These are phyloP conservation scores for Nitzschia putrida DNA, from an alignment of 108 stramenopile species.

Conservation along the genomic window DNA sequence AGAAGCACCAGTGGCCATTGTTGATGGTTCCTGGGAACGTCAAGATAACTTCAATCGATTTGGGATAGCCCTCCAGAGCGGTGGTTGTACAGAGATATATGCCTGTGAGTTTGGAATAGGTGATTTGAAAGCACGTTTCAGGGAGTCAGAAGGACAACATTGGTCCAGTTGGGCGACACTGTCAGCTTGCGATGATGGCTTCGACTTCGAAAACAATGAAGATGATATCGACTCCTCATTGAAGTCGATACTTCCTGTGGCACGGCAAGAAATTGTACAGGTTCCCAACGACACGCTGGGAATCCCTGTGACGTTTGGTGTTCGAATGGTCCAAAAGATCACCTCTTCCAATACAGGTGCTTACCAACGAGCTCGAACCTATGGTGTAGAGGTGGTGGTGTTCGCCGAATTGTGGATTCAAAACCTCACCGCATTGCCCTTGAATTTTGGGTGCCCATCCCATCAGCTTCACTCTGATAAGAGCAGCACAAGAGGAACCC, in stretches of 20 bases:
- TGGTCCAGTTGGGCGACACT: constrained; percentile 46
- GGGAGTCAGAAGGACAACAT: constrained; percentile 10
- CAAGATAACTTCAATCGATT: too few species aligned
- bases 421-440: constrained; percentile 59
- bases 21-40: constrained; percentile 20
- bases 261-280: constrained; percentile 48
- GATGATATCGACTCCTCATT: constrained; percentile 11
- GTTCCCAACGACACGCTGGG: constrained; percentile 41
- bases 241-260: constrained; percentile 6
- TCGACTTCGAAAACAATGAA: constrained; percentile 1
- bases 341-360: constrained; percentile 22
- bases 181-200: not conserved
- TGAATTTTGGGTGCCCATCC: constrained; percentile 61
- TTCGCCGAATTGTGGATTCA: constrained; percentile 71
- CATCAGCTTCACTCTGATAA: constrained; percentile 35
- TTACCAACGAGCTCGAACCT: constrained; percentile 8
- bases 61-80: constrained; percentile 20
- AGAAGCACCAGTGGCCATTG: not conserved
- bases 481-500: not conserved
- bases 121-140: constrained; percentile 23
- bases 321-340: constrained; percentile 55
- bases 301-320: constrained; percentile 53
- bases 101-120: constrained; percentile 25
- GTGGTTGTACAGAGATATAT: constrained; percentile 45
- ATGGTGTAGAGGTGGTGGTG: constrained; percentile 58